phyloP scores from a whole-genome alignment of 169 alveolate species.

The Plasmodium cynomolgi region DNA sequence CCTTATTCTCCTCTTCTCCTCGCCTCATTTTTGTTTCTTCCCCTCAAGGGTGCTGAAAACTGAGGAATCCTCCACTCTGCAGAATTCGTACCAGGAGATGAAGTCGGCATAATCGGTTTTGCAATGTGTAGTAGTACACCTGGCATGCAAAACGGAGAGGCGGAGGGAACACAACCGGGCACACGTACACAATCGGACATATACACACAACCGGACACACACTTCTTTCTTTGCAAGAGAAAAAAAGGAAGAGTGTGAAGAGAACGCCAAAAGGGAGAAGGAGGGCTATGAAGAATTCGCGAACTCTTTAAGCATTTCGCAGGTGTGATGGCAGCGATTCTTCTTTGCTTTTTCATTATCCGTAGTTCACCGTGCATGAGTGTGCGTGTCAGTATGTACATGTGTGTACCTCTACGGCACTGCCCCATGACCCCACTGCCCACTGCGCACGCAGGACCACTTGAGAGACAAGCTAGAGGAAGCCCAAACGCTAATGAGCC shows the following conservation, averaged over 20 bases:
- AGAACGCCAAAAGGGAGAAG: not conserved
- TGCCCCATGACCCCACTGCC: no score
- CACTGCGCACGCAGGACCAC: conserved; percentile 25
- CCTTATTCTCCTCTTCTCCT: not conserved
- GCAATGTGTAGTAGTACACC: not conserved
- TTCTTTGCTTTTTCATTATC: not conserved
- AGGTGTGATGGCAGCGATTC: not conserved
- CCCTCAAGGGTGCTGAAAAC: conserved; percentile 69
- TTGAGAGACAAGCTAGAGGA: conserved; percentile 16
- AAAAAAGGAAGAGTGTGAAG: conserved; percentile 29
- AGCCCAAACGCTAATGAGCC: conserved; percentile 9
- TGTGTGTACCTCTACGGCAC: not conserved
- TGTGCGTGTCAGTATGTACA: not conserved
- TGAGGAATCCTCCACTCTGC: conserved; percentile 69
- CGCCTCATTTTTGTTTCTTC: not conserved
- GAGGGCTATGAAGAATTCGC: conserved; percentile 19
- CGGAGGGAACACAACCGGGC: not conserved
- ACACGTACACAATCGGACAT: not conserved
- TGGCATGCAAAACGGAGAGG: not conserved
- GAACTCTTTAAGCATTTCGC: conserved; percentile 16
- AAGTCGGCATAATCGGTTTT: conserved; percentile 5
- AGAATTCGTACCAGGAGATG: conserved; percentile 41
- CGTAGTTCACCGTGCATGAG: not conserved
- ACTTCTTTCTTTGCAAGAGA: conserved; percentile 3
- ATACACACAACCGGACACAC: not conserved